phyloP scores from a whole-genome alignment of 2,329 filamentous ascomycete genomes.

The Hirsutella thompsonii region DNA sequence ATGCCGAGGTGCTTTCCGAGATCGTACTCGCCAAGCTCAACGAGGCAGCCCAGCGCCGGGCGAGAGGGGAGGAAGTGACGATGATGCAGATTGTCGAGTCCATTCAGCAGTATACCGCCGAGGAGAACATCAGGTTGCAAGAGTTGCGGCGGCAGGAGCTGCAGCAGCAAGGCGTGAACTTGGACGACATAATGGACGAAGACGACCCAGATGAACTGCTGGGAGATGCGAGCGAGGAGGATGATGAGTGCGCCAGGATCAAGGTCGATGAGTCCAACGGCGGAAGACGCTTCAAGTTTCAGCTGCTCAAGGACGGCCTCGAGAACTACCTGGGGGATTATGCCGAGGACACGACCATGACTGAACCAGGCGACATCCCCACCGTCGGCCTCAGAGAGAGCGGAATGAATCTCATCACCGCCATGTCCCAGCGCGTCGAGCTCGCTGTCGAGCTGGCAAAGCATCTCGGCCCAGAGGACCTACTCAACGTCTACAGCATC shows the following conservation, averaged over 20 bases:
- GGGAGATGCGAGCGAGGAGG: background rate
- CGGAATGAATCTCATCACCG: constrained; percentile 28
- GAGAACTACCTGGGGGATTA: constrained; percentile 13
- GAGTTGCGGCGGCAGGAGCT: background rate
- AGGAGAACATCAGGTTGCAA: constrained; percentile 7
- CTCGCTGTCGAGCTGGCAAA: constrained; percentile 41
- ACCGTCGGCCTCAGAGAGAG: constrained; percentile 10
- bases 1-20: constrained; percentile 10
- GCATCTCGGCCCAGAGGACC: constrained; percentile 38
- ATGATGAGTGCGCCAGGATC: background rate
- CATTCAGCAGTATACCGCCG: constrained; percentile 9
- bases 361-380: constrained; percentile 15
- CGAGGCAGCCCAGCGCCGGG: constrained; percentile 2
- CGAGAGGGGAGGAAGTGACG: constrained; percentile 5
- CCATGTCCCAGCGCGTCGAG: constrained; percentile 31
- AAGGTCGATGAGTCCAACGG: too few species aligned
- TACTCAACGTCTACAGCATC: constrained; percentile 52
- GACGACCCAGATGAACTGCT: constrained; percentile 1
- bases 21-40: constrained; percentile 10
- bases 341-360: background rate
- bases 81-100: constrained; percentile 8
- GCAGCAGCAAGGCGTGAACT: constrained; percentile 4
- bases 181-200: constrained; percentile 6
- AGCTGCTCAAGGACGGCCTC: constrained; percentile 14
- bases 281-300: constrained; percentile 11